Evolutionary conservation across 2,329 filamentous ascomycete genomes (phyloP), one percentile per base, ranked within the genome.

Genomic region (Pochonia chlamydosporia): DNA sequence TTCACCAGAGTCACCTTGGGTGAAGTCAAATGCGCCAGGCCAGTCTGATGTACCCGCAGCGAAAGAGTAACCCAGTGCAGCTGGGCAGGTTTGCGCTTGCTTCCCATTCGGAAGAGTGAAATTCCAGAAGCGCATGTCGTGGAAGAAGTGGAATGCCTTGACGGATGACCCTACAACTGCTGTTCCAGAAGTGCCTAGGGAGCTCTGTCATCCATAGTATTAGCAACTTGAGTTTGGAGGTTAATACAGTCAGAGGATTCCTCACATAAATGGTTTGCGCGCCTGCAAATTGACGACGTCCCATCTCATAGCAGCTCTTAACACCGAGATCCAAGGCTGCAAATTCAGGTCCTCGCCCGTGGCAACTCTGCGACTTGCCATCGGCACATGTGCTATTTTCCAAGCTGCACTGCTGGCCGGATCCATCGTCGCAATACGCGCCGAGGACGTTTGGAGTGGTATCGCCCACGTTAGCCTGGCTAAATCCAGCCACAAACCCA

Each of bases 41-140:
- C 92, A 89, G 63, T 97, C 92, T 0, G 89, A 88, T 0, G 92
- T 97, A 10, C 92, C 92, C 1, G 88, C 92, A 0, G 92, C 92
- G 62, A 97, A 97, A 0, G 87, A 91, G 62, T 93, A 95, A 5
- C 92, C 92, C 50, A 97, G 71, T 0, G 90, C 89, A 0, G 91
- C 91, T 3, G 90, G 85, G 57, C 92, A 97, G 0, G 91, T 95
- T 43, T 70, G 74, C 6, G 83, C 87, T 25, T 68, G 68, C 3
- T 80, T 81, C 40, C 87, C 87, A 55, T 95, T 89, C 1, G 84
- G 77, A 1, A 91, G 80, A 3, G 70, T 65, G 60, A 96, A 95
- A 1, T 75, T 76, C 63, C 84, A 93, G 57, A 79, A 80, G 5
- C 84, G 81, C 73, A 96, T 85, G 63, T 96, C 81, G 52, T 89